Evolutionary conservation across 2,329 filamentous ascomycete genomes (phyloP).

Genomic region (Hypoxylon sp.): DNA sequence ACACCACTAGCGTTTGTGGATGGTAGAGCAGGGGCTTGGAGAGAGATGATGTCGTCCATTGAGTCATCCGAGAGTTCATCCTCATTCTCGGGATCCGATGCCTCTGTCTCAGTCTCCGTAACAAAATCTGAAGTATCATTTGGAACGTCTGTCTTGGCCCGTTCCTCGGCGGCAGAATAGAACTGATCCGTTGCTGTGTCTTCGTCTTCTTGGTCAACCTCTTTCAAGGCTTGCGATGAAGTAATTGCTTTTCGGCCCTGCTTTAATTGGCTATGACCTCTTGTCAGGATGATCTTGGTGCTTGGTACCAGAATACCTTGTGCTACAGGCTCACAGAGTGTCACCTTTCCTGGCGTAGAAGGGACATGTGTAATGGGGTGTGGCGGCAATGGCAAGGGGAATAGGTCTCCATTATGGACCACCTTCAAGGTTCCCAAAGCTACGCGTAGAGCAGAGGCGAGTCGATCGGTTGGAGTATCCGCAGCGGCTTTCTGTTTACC

Average conservation of each 20-base stretch:
- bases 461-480: constrained; percentile 66
- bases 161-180: constrained; percentile 91
- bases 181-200: constrained; percentile 93
- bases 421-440: constrained; percentile 81
- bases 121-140: constrained; percentile 71
- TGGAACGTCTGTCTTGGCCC: constrained; percentile 70
- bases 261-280: constrained; percentile 72
- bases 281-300: constrained; percentile 88
- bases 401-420: constrained; percentile 86
- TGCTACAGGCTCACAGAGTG: constrained; percentile 93
- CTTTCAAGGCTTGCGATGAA: constrained; percentile 69
- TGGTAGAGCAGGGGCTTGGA: constrained; percentile 83
- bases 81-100: constrained; percentile 76
- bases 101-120: constrained; percentile 75
- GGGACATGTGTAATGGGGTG: constrained; percentile 90
- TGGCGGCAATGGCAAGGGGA: constrained; percentile 81
- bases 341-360: constrained; percentile 87
- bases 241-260: constrained; percentile 64
- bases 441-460: constrained; percentile 78
- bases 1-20: constrained; percentile 84
- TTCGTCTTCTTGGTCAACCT: constrained; percentile 76
- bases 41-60: constrained; percentile 92
- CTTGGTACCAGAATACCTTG: constrained; percentile 84
- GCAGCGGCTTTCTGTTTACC: constrained; percentile 54
- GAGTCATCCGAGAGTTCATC: constrained; percentile 90